These are phyloP conservation scores for Kuraishia capsulata DNA, from an alignment of 805 yeast genomes.

Conservation along the genomic window DNA sequence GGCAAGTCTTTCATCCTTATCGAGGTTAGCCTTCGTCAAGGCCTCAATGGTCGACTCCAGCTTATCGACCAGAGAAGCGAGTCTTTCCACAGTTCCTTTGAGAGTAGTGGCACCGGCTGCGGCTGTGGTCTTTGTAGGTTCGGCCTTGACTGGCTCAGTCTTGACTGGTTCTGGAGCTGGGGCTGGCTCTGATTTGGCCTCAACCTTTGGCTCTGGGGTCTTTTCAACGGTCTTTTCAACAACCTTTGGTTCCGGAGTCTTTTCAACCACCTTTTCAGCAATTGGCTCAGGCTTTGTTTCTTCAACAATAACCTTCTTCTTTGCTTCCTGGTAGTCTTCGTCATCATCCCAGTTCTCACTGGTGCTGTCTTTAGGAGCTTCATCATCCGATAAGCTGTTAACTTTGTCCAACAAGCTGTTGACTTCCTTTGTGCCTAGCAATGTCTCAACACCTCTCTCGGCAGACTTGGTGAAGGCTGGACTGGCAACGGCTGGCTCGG, in stretches of 20 bases:
- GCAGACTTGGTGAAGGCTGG: conserved; percentile 17
- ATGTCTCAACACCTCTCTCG: conserved; percentile 35
- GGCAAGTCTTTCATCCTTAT: conserved; percentile 54
- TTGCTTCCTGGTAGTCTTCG: conserved; percentile 18
- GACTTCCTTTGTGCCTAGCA: conserved; percentile 39
- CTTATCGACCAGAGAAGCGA: conserved; percentile 46
- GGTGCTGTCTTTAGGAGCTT: conserved; percentile 6
- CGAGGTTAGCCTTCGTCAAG: conserved; percentile 44
- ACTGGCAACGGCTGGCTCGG: conserved; percentile 3
- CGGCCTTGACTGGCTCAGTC: conserved; percentile 9
- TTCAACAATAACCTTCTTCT: neutral
- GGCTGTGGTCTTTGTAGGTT: conserved; percentile 7
- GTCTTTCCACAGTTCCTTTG: conserved; percentile 62
- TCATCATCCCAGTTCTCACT: conserved; percentile 13
- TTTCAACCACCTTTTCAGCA: conserved; percentile 4
- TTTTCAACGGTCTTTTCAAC: conserved; percentile 6
- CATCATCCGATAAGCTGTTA: conserved; percentile 27
- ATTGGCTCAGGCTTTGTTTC: neutral
- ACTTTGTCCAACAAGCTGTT: conserved; percentile 37
- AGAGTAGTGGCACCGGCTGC: conserved; percentile 49
- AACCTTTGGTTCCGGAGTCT: conserved; percentile 2
- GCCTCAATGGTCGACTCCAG: conserved; percentile 47
- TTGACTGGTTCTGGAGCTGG: conserved; percentile 5
- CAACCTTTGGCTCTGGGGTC: conserved; percentile 14
- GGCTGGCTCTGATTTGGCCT: conserved; percentile 6